Conservation (phyloP, 2,329 filamentous ascomycete species). For the Nothomitra cinnamomea region DNA sequence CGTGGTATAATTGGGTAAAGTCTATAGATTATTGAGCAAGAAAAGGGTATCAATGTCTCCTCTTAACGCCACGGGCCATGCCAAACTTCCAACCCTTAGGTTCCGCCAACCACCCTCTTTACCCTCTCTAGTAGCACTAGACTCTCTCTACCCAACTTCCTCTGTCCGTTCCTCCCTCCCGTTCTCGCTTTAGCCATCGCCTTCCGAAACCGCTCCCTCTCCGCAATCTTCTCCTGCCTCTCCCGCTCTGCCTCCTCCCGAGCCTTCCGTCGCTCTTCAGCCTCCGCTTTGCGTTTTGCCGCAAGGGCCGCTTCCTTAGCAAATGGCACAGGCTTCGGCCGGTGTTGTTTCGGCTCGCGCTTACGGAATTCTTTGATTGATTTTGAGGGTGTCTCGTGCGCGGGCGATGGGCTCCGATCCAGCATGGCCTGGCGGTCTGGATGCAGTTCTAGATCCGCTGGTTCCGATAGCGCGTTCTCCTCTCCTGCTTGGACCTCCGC, state of each 20-base stretch:
- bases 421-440: slow-evolving; percentile 43
- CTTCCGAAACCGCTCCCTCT: slow-evolving; percentile 54
- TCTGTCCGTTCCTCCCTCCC: slow-evolving; percentile 50
- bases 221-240: slow-evolving; percentile 33
- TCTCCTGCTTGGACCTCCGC: slow-evolving; percentile 1
- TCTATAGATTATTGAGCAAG: no score
- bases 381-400: not conserved
- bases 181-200: slow-evolving; percentile 42
- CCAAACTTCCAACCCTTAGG: not conserved
- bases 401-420: slow-evolving; percentile 17
- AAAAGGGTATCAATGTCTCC: no score
- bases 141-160: slow-evolving; percentile 70
- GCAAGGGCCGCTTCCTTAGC: slow-evolving; percentile 42
- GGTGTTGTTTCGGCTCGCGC: not conserved
- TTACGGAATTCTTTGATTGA: not conserved
- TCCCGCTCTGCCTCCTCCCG: slow-evolving; percentile 47
- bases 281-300: slow-evolving; percentile 43
- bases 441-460: slow-evolving; percentile 33
- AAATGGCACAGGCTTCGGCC: slow-evolving; percentile 37
- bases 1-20: no score
- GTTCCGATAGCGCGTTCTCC: slow-evolving; percentile 15
- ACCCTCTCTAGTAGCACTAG: slow-evolving; percentile 61
- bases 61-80: no score
- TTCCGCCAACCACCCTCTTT: slow-evolving; percentile 45
- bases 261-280: slow-evolving; percentile 39